Conservation (phyloP, 179 eudicot genomes). For the Spergularia azorica region DNA sequence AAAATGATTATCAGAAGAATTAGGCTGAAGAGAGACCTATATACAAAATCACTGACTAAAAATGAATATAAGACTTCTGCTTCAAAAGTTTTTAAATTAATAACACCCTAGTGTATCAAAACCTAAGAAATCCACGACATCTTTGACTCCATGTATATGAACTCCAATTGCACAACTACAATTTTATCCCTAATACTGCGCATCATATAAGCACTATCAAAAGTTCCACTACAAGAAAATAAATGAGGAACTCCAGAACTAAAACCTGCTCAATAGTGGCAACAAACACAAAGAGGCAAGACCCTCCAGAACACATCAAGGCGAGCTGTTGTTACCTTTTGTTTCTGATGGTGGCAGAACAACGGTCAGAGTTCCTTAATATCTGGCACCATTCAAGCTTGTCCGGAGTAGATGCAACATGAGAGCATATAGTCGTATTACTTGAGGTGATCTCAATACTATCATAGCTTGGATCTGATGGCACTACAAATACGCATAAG, state of each 20-base stretch:
- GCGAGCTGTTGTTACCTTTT: constrained; percentile 43
- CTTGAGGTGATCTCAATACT: constrained; percentile 55
- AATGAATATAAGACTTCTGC: no score
- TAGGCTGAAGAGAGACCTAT: no score
- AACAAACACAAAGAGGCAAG: neutral
- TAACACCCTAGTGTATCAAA: no score
- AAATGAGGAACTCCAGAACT: neutral
- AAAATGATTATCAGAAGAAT: no score
- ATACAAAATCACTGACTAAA: no score
- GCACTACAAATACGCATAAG: constrained; percentile 39
- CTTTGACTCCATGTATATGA: no score
- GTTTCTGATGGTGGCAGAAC: constrained; percentile 61
- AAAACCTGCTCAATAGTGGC: neutral
- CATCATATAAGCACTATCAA: neutral
- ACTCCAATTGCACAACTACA: no score
- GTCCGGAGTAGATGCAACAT: constrained; percentile 40
- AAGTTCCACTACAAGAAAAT: neutral
- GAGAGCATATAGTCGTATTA: constrained; percentile 49
- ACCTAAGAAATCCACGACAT: no score
- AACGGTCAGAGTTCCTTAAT: constrained; percentile 55
- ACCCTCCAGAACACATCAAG: neutral
- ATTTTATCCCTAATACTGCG: no score
- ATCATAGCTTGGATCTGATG: constrained; percentile 47
- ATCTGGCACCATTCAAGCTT: constrained; percentile 75
- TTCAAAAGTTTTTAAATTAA: no score